These are phyloP conservation scores for Neofusicoccum kwambonambiense DNA, from an alignment of 2,329 filamentous ascomycete genomes.

Conservation along the genomic window DNA sequence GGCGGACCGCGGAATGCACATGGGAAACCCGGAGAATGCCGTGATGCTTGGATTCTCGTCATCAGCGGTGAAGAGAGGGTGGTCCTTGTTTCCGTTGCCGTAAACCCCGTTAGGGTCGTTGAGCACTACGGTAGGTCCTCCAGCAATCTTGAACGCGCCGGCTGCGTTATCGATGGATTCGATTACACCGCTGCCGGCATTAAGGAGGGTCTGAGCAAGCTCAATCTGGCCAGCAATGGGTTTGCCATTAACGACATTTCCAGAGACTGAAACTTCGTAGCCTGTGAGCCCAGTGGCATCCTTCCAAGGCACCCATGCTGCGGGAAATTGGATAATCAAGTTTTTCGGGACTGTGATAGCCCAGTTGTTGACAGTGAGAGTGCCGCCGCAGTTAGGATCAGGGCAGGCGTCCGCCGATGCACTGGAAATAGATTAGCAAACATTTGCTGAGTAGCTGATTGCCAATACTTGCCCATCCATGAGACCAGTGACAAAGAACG, in stretches of 20 bases:
- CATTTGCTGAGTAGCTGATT: too few species aligned
- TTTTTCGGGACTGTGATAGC: slow-evolving; percentile 51
- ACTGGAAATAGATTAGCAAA: not conserved
- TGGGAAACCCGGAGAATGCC: slow-evolving; percentile 52
- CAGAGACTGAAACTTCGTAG: slow-evolving; percentile 31
- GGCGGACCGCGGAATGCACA: slow-evolving; percentile 50
- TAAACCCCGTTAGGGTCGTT: slow-evolving; percentile 50
- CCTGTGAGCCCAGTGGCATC: slow-evolving; percentile 22
- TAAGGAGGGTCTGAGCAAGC: slow-evolving; percentile 38
- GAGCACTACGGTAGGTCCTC: slow-evolving; percentile 39
- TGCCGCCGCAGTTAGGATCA: slow-evolving; percentile 48
- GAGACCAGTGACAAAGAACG: slow-evolving; percentile 29
- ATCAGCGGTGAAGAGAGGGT: slow-evolving; percentile 49
- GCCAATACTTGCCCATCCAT: slow-evolving; percentile 28
- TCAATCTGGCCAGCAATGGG: slow-evolving; percentile 42
- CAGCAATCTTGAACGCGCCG: slow-evolving; percentile 37
- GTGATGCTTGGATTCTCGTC: slow-evolving; percentile 50
- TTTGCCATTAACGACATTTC: slow-evolving; percentile 39
- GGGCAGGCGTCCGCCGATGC: slow-evolving; percentile 19
- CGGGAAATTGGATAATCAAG: slow-evolving; percentile 50
- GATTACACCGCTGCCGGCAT: slow-evolving; percentile 38
- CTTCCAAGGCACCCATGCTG: slow-evolving; percentile 45
- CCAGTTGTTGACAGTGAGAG: slow-evolving; percentile 47
- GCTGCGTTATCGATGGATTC: slow-evolving; percentile 29
- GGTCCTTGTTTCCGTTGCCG: slow-evolving; percentile 37